Evolutionary conservation across 2,329 filamentous ascomycete species (phyloP), one percentile per base, ranked within the genome.

Genomic region (Aspergillus hortae): DNA sequence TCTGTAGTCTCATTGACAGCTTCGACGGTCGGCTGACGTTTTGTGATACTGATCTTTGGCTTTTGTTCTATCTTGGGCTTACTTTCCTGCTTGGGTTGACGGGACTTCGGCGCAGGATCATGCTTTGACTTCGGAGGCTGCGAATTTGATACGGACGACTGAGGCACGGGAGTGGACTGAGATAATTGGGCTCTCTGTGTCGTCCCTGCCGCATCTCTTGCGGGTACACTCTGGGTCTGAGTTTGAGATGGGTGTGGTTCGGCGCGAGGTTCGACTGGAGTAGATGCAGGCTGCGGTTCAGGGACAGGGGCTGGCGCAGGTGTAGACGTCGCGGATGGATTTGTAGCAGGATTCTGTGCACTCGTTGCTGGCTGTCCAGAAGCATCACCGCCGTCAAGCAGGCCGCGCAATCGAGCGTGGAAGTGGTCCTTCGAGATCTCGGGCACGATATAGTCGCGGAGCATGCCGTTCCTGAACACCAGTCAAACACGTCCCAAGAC

Each of bases 381-480:
- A 1, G 51, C 36, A 6, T 45, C 51, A 36, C 53, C 54, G 6
- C 66, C 60, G 4, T 66, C 66, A 51, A 81, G 60, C 42, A 76
- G 76, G 50, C 70, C 69, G 12, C 70, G 67, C 3, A 90, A 57
- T 21, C 83, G 77, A 41, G 74, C 76, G 44, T 84, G 68, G 52
- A 94, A 90, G 7, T 89, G 85, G 14, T 87, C 80, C 64, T 82
- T 86, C 12, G 76, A 72, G 7, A 82, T 79, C 7, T 85, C 87
- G 1, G 83, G 75, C 35, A 84, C 78, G 9, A 95, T 79, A 67
- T 92, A 91, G 67, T 92, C 87, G 63, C 87, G 85, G 12, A 95
- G 74, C 56, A 88, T 82, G 7, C 88, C 90, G 70, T 90, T 88
- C 65, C 83, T 85, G 58, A 36, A n/a, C 43, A 7, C n/a, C 11